These are phyloP conservation scores for Amaranthus cruentus DNA, from an alignment of 148 eudicot species.

Conservation along the genomic window DNA sequence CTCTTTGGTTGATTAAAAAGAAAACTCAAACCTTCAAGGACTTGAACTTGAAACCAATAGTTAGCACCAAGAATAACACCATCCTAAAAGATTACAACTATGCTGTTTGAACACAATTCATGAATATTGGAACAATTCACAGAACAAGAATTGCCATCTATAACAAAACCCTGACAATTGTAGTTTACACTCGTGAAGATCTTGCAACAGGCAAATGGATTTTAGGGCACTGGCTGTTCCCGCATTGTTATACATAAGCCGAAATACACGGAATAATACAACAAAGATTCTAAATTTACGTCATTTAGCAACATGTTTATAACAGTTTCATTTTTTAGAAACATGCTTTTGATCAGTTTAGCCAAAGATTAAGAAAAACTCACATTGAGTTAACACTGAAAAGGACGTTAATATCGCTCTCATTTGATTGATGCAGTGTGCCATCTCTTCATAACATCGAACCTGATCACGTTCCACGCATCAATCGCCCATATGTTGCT, in stretches of 20 bases:
- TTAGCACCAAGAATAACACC: no score
- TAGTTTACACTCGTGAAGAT: not conserved
- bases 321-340: no score
- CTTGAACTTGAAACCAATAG: no score
- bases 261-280: not conserved
- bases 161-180: not conserved
- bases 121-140: not conserved
- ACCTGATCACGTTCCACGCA: slow-evolving; percentile 85
- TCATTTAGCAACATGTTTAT: slow-evolving; percentile 4
- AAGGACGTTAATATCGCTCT: not conserved
- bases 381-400: not conserved
- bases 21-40: no score
- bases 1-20: no score
- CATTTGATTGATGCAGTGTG: slow-evolving; percentile 16
- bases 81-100: no score
- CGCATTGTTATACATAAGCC: not conserved
- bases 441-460: slow-evolving; percentile 64
- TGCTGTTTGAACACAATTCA: not conserved
- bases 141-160: not conserved
- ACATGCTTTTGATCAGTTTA: no score
- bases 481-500: slow-evolving; percentile 84
- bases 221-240: not conserved
- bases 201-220: not conserved
- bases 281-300: not conserved
- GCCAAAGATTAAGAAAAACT: not conserved